A percentile compares a stretch with the other conserved stretches of the same genome.
Evolutionary conservation across 2,329 filamentous ascomycete species (phyloP).

Genomic region (Boeremia lycopersici): DNA sequence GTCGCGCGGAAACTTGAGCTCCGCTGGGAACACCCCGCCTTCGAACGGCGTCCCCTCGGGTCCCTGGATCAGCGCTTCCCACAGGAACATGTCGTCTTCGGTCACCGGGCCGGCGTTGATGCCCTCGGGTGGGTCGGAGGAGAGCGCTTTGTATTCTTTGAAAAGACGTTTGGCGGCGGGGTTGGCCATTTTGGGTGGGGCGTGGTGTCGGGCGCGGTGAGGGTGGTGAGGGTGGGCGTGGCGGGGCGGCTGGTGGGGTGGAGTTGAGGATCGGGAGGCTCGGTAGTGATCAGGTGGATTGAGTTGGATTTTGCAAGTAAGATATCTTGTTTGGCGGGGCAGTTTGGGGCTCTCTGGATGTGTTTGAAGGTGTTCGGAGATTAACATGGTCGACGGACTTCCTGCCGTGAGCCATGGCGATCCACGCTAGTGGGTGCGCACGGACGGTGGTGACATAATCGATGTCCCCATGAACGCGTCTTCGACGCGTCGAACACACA

Average conservation of each 20-base stretch:
- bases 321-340: background rate
- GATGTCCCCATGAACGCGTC: background rate
- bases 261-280: background rate
- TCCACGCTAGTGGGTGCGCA: too few species aligned
- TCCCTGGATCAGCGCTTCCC: slow-evolving; percentile 95
- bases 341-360: background rate
- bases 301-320: background rate
- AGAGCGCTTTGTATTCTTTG: slow-evolving; percentile 93
- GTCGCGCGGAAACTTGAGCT: slow-evolving; percentile 78
- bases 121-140: slow-evolving; percentile 93
- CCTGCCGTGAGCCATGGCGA: too few species aligned
- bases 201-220: background rate
- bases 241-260: background rate
- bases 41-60: slow-evolving; percentile 93
- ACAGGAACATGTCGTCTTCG: slow-evolving; percentile 94
- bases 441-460: too few species aligned
- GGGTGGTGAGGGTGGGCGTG: background rate
- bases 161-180: slow-evolving; percentile 79
- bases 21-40: slow-evolving; percentile 93
- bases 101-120: slow-evolving; percentile 92
- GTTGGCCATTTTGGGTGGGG: slow-evolving; percentile 50
- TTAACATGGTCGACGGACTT: too few species aligned
- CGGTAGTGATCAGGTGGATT: background rate
- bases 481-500: background rate
- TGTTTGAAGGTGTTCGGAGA: too few species aligned